Evolutionary conservation across 805 yeast species (phyloP), one percentile per base, ranked within the genome.

Genomic region (Suhomyces sp.): DNA sequence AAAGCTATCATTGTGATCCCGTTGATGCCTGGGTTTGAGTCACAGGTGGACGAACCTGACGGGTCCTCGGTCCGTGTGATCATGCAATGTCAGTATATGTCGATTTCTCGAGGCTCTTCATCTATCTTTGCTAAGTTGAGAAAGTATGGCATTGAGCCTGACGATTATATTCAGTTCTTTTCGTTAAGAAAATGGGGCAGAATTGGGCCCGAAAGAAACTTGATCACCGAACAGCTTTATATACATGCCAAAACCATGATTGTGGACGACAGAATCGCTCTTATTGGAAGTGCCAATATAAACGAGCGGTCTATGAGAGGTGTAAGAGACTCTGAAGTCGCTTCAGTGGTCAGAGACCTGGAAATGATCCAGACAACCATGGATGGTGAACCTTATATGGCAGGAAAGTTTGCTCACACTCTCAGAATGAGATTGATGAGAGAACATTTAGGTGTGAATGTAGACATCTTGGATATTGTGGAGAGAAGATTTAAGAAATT

Each of bases 271-370:
- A 78, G 97, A 46, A 82, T 86, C 44, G 97, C 97, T 4, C 87
- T 94, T 43, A 92, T 94, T 62, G 99, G 99, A 2, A 89, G 97
- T 62, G 99, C 99, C 0, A 94, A 94, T 63, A 89, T 94, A 54
- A 94, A 94, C 64, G 99, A 94, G 67, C 80, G 99, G 61, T 93
- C 98, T 0, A 92, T 92, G 90, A 78, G 94, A 60, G 99, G 99
- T 13, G 77, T 78, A 19, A 79, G 99, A 65, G 99, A 94, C 65
- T 91, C 97, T 4, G 99, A 94, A 63, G 86, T 94, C 40, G 97
- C 97, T 3, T 89, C 92, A 1, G 71, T 93, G 50, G 83, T 94
- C 4, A 80, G 97, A 57, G 99, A 94, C 62, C 83, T 86, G 8
- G 89, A 86, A 55, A 79, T 85, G 56, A 73, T 91, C 5, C 68